Evolutionary conservation across 2,329 filamentous ascomycete genomes (phyloP), one percentile per base, ranked within the genome.

Genomic region (Colletotrichum euphorbiae): DNA sequence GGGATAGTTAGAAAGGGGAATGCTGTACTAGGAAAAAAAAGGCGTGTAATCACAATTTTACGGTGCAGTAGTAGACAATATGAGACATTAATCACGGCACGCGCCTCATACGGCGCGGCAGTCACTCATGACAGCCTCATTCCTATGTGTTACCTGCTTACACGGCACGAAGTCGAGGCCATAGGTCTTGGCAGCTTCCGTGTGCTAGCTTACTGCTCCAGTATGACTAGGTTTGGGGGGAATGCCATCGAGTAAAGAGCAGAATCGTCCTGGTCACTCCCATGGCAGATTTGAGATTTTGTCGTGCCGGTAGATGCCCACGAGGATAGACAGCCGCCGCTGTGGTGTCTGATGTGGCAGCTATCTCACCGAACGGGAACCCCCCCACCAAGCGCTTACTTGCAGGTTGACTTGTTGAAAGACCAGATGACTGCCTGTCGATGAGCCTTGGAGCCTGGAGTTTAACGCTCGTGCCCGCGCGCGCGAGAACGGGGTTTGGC

Each of bases 41-140:
- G 21, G 28, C 28, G 31, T 33, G 31, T 12, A 38, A 21, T 38
- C 28, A 15, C n/a, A n/a, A n/a, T n/a, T n/a, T n/a, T n/a, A n/a
- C n/a, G n/a, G n/a, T n/a, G n/a, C 31, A 54, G 38, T 40, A 21
- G 36, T 13, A 54, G 17, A 15, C 15, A 58, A 24, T 31, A 31
- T 61, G 56, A 61, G 56, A 61, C 62, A 55, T 31, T 43, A 24
- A 28, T 38, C 38, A 33, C 4, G 28, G n/a, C 28, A n/a, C 46
- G 9, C 62, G 56, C 56, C 62, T 46, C 55, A 52, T 46, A 31
- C 17, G 38, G 36, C 38, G 55, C 33, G 7, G 33, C 40, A 45
- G 12, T 51, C 48, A 36, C 31, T 60, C 15, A 24, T 33, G 45
- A 48, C 54, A 21, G 61, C 52, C 45, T 64, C 45, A 21, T 60